Base-by-base conservation (phyloP, 768 basidiomycete genomes). In the Saitozyma sp. region DNA sequence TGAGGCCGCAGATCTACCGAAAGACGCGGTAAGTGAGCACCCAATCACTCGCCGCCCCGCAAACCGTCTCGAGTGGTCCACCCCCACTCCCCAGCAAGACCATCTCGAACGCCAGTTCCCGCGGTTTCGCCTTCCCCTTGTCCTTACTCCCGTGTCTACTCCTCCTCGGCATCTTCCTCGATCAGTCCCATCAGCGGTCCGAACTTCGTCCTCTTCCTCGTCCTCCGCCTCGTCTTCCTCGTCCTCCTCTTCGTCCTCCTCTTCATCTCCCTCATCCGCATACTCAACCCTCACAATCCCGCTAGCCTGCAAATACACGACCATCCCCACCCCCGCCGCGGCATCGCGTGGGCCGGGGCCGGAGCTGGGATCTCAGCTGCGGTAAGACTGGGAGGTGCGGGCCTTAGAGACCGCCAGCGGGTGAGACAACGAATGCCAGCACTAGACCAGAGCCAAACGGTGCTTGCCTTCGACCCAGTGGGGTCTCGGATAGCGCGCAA, bases 21-120 rank as follows among this genome's bases (percentile, higher is more conserved):
- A n/a, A n/a, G n/a, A n/a, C n/a, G n/a, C n/a, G n/a, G n/a, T n/a
- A n/a, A n/a, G n/a, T n/a, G n/a, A n/a, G n/a, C n/a, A n/a, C n/a
- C n/a, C n/a, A n/a, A n/a, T n/a, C 62, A 84, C 88, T 68, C 77
- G 91, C 92, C 86, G n/a, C 88, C 20, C 89, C 90, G 65, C 96
- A 79, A 81, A 96, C 90, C 17, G 87, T 88, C 79, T 96, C 94
- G 70, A 88, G 84, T 8, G 91, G 91, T 53, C 94, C 94, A 51
- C 94, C 93, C 61, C 92, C 91, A 69, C 86, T 85, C 55, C 87
- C 93, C 2, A 80, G 58, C 10, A 77, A 74, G 13, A 80, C 59
- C n/a, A 80, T 64, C 59, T 80, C 79, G 50, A 80, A 80, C 16
- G 62, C 65, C 0, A 67, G 67, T 40, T 66, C 46, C n/a, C n/a